phyloP scores from a whole-genome alignment of 768 basidiomycete species.

The Leccinum longicurvipes region DNA sequence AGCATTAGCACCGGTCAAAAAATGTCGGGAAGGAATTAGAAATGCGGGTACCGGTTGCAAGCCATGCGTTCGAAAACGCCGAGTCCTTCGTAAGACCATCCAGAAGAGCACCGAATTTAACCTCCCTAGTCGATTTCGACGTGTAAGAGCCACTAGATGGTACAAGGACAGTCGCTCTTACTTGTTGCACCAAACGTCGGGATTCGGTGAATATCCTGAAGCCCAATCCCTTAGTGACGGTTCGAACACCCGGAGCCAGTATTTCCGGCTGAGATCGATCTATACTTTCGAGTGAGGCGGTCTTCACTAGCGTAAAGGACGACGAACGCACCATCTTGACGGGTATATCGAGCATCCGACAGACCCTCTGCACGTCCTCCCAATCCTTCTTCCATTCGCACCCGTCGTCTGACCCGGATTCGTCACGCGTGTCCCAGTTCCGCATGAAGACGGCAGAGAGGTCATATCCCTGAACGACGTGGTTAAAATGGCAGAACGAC shows the following conservation, averaged over 20 bases:
- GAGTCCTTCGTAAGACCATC: slow-evolving; percentile 47
- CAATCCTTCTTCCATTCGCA: slow-evolving; percentile 98
- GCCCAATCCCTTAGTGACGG: slow-evolving; percentile 80
- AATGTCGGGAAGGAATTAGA: background rate
- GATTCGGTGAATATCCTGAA: slow-evolving; percentile 81
- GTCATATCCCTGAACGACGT: slow-evolving; percentile 59
- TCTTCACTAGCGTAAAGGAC: background rate
- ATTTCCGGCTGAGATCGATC: slow-evolving; percentile 87
- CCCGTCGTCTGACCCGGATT: slow-evolving; percentile 71
- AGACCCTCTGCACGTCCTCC: slow-evolving; percentile 84
- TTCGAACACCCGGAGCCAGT: slow-evolving; percentile 90
- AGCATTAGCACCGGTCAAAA: background rate
- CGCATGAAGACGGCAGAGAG: slow-evolving; percentile 92
- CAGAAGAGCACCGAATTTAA: slow-evolving; percentile 86
- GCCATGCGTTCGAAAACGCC: slow-evolving; percentile 47
- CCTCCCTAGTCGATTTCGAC: slow-evolving; percentile 52
- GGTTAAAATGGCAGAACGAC: background rate
- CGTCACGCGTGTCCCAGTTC: slow-evolving; percentile 91
- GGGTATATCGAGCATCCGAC: slow-evolving; percentile 68
- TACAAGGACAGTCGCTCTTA: slow-evolving; percentile 21
- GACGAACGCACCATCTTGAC: slow-evolving; percentile 56
- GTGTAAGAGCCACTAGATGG: background rate
- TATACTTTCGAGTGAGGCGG: slow-evolving; percentile 28
- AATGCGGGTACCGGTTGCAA: slow-evolving; percentile 70
- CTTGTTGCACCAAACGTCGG: slow-evolving; percentile 92